Evolutionary conservation across 306 rosid species (phyloP).

Genomic region (Ammopiptanthus mongolicus): DNA sequence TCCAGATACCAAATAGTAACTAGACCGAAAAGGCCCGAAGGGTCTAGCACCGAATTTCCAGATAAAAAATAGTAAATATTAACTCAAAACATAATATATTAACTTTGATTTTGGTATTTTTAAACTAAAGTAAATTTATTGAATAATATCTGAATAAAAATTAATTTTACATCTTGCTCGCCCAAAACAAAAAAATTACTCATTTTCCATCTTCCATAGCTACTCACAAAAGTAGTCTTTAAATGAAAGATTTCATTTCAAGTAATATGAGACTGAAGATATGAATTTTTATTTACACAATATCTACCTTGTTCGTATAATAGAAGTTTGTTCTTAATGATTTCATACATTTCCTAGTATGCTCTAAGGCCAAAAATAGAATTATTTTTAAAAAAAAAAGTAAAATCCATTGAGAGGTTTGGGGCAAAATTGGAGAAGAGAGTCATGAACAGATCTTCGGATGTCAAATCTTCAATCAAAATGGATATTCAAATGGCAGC

Average conservation of each 20-base stretch:
- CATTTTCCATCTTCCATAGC: background rate
- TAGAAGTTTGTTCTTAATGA: background rate
- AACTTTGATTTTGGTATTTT: too few relatives aligned
- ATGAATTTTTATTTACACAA: background rate
- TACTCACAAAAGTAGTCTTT: background rate
- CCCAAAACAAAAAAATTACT: background rate
- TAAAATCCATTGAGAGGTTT: background rate
- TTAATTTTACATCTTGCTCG: too few relatives aligned
- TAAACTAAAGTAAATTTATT: background rate
- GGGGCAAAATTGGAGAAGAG: background rate
- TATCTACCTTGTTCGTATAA: background rate
- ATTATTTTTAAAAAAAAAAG: background rate
- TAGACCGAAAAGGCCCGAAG: too few relatives aligned
- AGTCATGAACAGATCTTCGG: background rate
- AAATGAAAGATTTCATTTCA: background rate
- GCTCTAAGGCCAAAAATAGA: background rate
- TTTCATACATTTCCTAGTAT: background rate
- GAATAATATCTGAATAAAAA: too few relatives aligned
- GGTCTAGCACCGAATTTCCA: too few relatives aligned
- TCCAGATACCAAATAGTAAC: too few relatives aligned
- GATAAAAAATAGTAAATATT: too few relatives aligned
- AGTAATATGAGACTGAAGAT: background rate
- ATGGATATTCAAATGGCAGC: conserved; percentile 35
- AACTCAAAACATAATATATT: too few relatives aligned
- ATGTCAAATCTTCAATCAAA: conserved; percentile 10